A percentile compares a stretch with the other conserved stretches of the same genome.
Evolutionary conservation across 768 basidiomycete genomes (phyloP).

Genomic region (Boletus subcaerulescens): DNA sequence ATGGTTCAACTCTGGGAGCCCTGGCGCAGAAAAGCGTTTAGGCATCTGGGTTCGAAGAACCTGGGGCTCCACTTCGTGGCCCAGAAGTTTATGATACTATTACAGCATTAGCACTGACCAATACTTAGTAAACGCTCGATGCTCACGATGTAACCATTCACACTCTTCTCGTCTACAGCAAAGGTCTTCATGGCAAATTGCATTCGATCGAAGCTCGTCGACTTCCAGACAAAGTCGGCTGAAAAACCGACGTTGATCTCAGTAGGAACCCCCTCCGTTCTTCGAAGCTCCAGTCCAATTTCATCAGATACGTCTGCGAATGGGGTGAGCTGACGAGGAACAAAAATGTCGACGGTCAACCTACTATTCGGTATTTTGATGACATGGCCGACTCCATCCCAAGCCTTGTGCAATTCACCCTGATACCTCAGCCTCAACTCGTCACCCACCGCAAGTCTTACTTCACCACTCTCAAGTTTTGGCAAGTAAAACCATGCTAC

Average conservation of each 20-base stretch:
- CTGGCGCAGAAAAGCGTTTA: slow-evolving; percentile 95
- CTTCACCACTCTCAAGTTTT: slow-evolving; percentile 97
- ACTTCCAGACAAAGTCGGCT: slow-evolving; percentile 99
- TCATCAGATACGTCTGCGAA: slow-evolving; percentile 93
- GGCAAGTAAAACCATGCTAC: slow-evolving; percentile 98
- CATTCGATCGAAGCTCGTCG: slow-evolving; percentile 99
- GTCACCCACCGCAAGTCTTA: slow-evolving; percentile 94
- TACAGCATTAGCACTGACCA: slow-evolving; percentile 1
- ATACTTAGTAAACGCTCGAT: not conserved
- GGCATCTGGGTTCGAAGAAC: slow-evolving; percentile 90
- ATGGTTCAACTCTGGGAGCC: slow-evolving; percentile 96
- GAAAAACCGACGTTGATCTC: slow-evolving; percentile 94
- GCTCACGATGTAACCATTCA: slow-evolving; percentile 95
- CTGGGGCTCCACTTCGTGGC: slow-evolving; percentile 96
- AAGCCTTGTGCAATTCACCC: slow-evolving; percentile 86
- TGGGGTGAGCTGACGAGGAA: slow-evolving; percentile 5
- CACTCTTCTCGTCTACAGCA: slow-evolving; percentile 98
- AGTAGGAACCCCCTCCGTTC: slow-evolving; percentile 88
- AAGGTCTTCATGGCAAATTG: slow-evolving; percentile 99
- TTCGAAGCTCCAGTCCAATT: slow-evolving; percentile 88
- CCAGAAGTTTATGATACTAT: slow-evolving; percentile 97
- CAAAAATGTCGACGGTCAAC: slow-evolving; percentile 27
- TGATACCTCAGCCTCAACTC: slow-evolving; percentile 87
- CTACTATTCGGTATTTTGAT: slow-evolving; percentile 98
- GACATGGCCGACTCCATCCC: slow-evolving; percentile 98